Conservation (phyloP, 2,329 filamentous ascomycete genomes). For the Colletotrichum viniferum region DNA sequence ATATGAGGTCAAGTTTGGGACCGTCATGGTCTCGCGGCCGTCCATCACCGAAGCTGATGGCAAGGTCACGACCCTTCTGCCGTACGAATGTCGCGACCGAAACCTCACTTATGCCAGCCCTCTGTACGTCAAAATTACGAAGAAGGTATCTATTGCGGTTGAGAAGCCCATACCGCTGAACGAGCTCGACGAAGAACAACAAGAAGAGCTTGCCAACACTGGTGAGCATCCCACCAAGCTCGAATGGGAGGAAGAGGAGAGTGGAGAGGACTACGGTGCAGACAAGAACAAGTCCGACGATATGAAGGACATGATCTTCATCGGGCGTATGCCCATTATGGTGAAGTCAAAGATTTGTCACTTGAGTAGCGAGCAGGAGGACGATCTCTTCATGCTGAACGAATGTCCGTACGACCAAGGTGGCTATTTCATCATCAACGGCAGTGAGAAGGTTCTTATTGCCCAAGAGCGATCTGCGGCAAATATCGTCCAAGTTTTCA, state of each 20-base stretch:
- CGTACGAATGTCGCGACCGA: conserved; percentile 93
- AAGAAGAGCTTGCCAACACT: conserved; percentile 57
- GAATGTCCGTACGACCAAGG: conserved; percentile 99
- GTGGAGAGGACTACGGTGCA: conserved; percentile 53
- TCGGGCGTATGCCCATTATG: conserved; percentile 97
- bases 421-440: conserved; percentile 99
- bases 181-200: conserved; percentile 71
- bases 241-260: conserved; percentile 65
- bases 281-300: conserved; percentile 57
- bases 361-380: conserved; percentile 80
- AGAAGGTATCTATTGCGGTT: conserved; percentile 81
- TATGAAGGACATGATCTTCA: conserved; percentile 78
- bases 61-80: conserved; percentile 81
- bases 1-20: conserved; percentile 94
- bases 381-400: conserved; percentile 87
- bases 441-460: conserved; percentile 97
- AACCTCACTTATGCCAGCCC: conserved; percentile 96
- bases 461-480: conserved; percentile 96
- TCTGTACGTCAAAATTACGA: conserved; percentile 86
- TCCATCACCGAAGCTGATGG: conserved; percentile 94
- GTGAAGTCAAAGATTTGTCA: conserved; percentile 96
- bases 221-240: conserved; percentile 63
- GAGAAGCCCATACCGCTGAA: conserved; percentile 71
- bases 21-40: conserved; percentile 85
- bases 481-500: conserved; percentile 99